These are phyloP conservation scores for Naganishia cerealis DNA, from an alignment of 1,284 basidiomycete species.

Conservation along the genomic window DNA sequence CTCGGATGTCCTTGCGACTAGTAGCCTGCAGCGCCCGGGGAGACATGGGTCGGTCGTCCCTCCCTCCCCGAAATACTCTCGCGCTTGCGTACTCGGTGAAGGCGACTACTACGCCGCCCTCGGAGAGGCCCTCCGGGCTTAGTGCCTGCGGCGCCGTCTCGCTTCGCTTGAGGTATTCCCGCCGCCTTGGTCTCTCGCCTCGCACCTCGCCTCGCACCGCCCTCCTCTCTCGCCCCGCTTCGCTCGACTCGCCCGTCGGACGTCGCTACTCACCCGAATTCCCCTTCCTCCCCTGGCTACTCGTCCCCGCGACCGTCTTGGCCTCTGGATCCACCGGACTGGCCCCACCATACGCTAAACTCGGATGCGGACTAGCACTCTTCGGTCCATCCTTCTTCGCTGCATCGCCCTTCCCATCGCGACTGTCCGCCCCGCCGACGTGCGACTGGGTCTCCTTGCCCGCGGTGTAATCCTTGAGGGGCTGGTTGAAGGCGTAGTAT, in stretches of 20 bases:
- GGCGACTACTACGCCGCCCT: too few species aligned
- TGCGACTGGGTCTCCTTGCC: slow-evolving; percentile 37
- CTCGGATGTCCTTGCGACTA: too few species aligned
- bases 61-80: too few species aligned
- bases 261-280: slow-evolving; percentile 39
- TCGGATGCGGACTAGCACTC: slow-evolving; percentile 37
- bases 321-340: slow-evolving; percentile 34
- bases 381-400: slow-evolving; percentile 33
- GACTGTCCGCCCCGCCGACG: slow-evolving; percentile 34
- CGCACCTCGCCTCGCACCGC: too few species aligned
- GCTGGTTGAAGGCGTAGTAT: slow-evolving; percentile 35
- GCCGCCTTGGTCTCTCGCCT: too few species aligned
- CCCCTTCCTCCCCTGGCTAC: slow-evolving; percentile 32
- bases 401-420: slow-evolving; percentile 38
- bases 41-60: too few species aligned
- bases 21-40: too few species aligned
- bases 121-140: too few species aligned
- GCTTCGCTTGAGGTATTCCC: too few species aligned
- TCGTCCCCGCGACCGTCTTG: slow-evolving; percentile 43
- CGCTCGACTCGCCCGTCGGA: neutral
- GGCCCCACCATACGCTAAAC: slow-evolving; percentile 42
- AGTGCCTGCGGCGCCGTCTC: too few species aligned
- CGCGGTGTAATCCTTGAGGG: slow-evolving; percentile 35
- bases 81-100: neutral
- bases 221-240: too few species aligned